A percentile compares a stretch with the other conserved stretches of the same genome.
These are phyloP conservation scores for Cantharellus cinnabarinus DNA, from an alignment of 768 basidiomycete species.

Conservation along the genomic window DNA sequence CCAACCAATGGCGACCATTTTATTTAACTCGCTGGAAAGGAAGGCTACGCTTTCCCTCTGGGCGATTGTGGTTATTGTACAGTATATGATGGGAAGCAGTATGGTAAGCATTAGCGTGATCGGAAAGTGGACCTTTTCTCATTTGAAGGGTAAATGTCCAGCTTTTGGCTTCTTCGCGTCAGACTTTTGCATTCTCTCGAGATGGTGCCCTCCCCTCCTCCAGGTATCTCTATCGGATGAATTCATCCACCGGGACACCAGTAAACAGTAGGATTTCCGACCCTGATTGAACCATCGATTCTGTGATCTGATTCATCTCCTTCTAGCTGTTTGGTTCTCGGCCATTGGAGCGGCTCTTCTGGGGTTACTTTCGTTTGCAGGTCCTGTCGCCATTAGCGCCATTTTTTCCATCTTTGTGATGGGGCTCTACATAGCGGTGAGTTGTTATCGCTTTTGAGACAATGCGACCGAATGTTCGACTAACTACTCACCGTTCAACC, in stretches of 20 bases:
- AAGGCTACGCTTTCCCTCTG: constrained; percentile 31
- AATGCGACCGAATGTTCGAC: not conserved
- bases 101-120: constrained; percentile 17
- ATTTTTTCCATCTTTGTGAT: constrained; percentile 27
- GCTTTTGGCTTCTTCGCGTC: constrained; percentile 30
- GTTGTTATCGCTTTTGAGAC: not conserved
- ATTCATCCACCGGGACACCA: constrained; percentile 30
- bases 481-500: not conserved
- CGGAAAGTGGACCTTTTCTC: not conserved
- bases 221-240: constrained; percentile 36
- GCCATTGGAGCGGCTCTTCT: constrained; percentile 22
- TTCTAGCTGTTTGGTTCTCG: constrained; percentile 30
- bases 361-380: constrained; percentile 35
- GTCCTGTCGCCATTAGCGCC: constrained; percentile 34
- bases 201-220: constrained; percentile 53
- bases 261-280: constrained; percentile 21
- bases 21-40: constrained; percentile 27
- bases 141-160: not conserved
- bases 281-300: not conserved
- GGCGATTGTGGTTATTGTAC: constrained; percentile 32
- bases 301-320: not conserved
- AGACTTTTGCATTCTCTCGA: constrained; percentile 51
- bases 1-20: constrained; percentile 34
- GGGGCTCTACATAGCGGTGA: constrained; percentile 24
- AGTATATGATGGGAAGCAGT: constrained; percentile 43